A percentile compares a stretch with the other conserved stretches of the same genome.
Conservation (phyloP, 129 eudicot species). For the Chrysanthemum seticuspe region DNA sequence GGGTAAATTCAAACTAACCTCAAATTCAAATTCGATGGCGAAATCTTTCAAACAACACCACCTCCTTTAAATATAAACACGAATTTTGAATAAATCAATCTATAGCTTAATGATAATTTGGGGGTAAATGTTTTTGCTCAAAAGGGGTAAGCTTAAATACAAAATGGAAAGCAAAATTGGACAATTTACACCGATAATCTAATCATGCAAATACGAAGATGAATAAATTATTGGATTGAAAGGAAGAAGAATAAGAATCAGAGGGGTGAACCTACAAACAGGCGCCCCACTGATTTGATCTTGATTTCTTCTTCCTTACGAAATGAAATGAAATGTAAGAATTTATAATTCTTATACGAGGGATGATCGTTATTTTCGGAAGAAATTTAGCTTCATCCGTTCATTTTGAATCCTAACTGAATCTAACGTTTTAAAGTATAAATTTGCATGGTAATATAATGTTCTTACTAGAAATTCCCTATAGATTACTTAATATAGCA, state of each 20-base stretch:
- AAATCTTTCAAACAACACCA: conserved; percentile 3
- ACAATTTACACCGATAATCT: too few relatives aligned
- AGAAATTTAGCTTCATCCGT: conserved; percentile 17
- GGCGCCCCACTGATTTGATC: conserved; percentile 43
- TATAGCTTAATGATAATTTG: neutral
- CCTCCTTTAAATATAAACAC: neutral
- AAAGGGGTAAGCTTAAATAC: too few relatives aligned
- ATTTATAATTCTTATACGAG: neutral
- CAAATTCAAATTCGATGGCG: conserved; percentile 4
- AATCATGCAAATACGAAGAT: neutral
- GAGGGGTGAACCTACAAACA: conserved; percentile 34
- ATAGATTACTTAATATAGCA: too few relatives aligned
- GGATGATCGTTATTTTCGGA: conserved; percentile 32
- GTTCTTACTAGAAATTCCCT: too few relatives aligned
- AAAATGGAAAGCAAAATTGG: too few relatives aligned
- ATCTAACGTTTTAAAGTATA: neutral
- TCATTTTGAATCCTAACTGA: conserved; percentile 2
- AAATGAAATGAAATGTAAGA: neutral
- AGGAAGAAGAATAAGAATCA: conserved; percentile 35
- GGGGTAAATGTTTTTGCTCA: conserved; percentile 10
- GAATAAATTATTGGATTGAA: neutral
- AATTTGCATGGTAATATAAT: too few relatives aligned
- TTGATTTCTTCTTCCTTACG: conserved; percentile 31
- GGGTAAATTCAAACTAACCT: too few relatives aligned
- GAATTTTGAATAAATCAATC: neutral